These are phyloP conservation scores for Zygnema cylindricum DNA, from an alignment of 139 green algal species.

Conservation along the genomic window DNA sequence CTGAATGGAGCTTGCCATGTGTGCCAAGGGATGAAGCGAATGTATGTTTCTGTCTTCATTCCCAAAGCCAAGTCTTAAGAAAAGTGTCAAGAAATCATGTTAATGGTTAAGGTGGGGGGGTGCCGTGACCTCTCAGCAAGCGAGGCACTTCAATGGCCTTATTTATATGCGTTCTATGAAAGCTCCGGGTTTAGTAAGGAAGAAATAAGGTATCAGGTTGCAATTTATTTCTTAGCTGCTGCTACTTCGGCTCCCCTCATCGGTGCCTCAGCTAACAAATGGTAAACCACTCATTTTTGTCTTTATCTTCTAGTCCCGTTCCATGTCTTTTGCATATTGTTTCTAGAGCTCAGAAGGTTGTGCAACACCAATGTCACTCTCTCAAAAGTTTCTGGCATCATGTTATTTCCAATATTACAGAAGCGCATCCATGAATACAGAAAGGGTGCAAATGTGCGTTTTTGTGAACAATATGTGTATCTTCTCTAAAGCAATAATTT, in stretches of 20 bases:
- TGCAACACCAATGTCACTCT: no score
- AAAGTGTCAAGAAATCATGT: not conserved
- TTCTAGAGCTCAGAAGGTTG: no score
- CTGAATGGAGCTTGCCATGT: not conserved
- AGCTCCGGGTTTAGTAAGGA: not conserved
- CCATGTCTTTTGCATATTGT: not conserved
- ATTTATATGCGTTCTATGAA: not conserved
- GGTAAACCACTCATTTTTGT: not conserved
- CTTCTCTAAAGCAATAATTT: no score
- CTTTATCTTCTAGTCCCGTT: not conserved
- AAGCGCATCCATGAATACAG: no score
- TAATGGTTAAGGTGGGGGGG: no score
- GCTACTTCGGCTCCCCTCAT: not conserved
- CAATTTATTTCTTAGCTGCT: not conserved
- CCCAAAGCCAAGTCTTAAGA: no score
- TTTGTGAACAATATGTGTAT: no score
- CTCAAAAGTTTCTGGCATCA: no score
- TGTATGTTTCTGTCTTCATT: no score
- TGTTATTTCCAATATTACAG: no score
- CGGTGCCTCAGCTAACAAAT: not conserved
- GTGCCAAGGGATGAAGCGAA: not conserved
- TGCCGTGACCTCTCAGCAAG: not conserved
- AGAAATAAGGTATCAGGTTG: not conserved
- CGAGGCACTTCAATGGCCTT: not conserved
- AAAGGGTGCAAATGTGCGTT: no score